Conservation (phyloP, 257 asterid species). For the Scutellaria barbata region DNA sequence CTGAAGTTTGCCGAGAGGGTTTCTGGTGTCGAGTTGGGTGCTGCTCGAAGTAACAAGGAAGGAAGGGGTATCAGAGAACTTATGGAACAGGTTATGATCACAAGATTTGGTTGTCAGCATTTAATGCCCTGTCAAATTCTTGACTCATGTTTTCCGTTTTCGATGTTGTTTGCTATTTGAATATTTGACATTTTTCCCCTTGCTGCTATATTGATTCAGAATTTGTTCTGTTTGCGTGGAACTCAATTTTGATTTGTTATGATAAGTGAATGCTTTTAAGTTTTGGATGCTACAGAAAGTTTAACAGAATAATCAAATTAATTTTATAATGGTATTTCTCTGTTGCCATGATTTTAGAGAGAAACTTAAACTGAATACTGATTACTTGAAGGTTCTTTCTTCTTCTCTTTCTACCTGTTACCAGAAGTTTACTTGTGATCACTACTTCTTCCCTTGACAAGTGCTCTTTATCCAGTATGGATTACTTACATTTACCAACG, state of each 20-base stretch:
- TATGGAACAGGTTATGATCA: constrained; percentile 80
- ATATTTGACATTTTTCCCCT: not conserved
- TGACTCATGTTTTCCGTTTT: constrained; percentile 1
- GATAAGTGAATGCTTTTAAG: constrained; percentile 3
- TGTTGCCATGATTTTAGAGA: not conserved
- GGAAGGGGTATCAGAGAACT: constrained; percentile 90
- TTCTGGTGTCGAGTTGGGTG: constrained; percentile 97
- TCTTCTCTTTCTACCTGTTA: not conserved
- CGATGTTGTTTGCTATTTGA: constrained; percentile 20
- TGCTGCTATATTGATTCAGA: constrained; percentile 6
- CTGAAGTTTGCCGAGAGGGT: constrained; percentile 97
- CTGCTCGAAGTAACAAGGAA: constrained; percentile 85
- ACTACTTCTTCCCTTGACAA: not conserved
- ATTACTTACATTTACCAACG: not conserved
- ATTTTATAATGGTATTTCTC: not conserved
- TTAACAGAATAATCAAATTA: not conserved
- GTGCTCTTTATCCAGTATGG: not conserved
- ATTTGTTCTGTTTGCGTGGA: constrained; percentile 21
- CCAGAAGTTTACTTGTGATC: not conserved
- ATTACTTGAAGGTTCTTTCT: not conserved
- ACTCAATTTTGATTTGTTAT: constrained; percentile 1
- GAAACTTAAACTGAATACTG: not conserved
- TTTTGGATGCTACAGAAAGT: not conserved
- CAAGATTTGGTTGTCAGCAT: constrained; percentile 1
- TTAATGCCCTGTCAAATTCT: constrained; percentile 12